Evolutionary conservation across 176 grass and related monocot genomes (phyloP).

Genomic region (Tillandsia fasciculata): DNA sequence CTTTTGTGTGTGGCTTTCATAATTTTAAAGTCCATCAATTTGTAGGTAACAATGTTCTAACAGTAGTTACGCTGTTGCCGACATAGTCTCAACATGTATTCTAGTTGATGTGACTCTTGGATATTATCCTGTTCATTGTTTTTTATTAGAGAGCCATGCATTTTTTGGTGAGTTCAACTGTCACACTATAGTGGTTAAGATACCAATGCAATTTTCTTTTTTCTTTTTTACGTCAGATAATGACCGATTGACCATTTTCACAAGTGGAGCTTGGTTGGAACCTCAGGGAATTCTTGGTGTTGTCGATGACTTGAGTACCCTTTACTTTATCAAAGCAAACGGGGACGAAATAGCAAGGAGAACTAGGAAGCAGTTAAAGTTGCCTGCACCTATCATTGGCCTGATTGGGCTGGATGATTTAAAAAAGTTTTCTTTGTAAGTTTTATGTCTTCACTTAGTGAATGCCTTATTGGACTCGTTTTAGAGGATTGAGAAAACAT

Average conservation of each 20-base stretch:
- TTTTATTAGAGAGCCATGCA: not conserved
- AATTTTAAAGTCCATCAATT: too few relatives aligned
- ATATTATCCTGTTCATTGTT: not conserved
- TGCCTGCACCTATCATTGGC: slow-evolving; percentile 47
- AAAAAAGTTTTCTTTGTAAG: slow-evolving; percentile 40
- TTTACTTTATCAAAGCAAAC: slow-evolving; percentile 78
- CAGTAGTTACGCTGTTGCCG: not conserved
- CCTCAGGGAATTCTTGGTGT: slow-evolving; percentile 59
- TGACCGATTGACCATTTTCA: slow-evolving; percentile 50
- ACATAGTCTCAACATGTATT: not conserved
- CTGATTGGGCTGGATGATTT: slow-evolving; percentile 41
- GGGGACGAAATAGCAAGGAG: slow-evolving; percentile 57
- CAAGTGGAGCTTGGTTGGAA: slow-evolving; percentile 75
- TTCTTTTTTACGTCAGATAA: slow-evolving; percentile 57
- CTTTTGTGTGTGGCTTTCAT: not conserved
- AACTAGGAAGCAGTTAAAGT: slow-evolving; percentile 61
- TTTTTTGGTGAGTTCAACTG: not conserved
- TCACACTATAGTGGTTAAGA: not conserved
- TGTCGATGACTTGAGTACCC: slow-evolving; percentile 48
- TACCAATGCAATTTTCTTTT: slow-evolving; percentile 6
- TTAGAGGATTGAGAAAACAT: not conserved
- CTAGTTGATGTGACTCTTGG: not conserved
- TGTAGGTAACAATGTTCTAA: too few relatives aligned
- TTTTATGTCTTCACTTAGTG: slow-evolving; percentile 18
- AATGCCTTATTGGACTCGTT: not conserved